These are phyloP conservation scores for Scolecobasidium constrictum DNA, from an alignment of 2,329 filamentous ascomycete species.

Conservation along the genomic window DNA sequence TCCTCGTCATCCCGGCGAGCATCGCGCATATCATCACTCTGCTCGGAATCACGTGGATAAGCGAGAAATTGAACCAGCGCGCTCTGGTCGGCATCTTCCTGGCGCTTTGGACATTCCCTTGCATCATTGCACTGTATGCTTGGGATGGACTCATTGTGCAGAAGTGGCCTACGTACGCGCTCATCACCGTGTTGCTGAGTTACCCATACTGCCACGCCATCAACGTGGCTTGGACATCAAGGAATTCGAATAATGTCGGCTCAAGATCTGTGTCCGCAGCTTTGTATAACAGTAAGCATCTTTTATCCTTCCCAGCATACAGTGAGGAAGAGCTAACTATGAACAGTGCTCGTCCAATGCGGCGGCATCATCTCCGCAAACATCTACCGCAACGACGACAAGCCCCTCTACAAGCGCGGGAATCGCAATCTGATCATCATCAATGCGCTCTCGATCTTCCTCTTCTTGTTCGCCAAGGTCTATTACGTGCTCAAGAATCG, in stretches of 20 bases:
- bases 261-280: slow-evolving; percentile 15
- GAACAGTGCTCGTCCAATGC: slow-evolving; percentile 17
- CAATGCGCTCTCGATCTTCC: slow-evolving; percentile 17
- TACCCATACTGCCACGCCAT: slow-evolving; percentile 43
- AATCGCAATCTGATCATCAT: slow-evolving; percentile 21
- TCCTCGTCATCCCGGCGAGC: slow-evolving; percentile 13
- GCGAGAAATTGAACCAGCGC: slow-evolving; percentile 35
- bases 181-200: slow-evolving; percentile 38
- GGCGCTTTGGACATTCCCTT: slow-evolving; percentile 50
- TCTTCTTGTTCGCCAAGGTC: slow-evolving; percentile 23
- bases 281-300: slow-evolving; percentile 16
- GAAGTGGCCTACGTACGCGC: slow-evolving; percentile 40
- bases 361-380: slow-evolving; percentile 17
- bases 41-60: slow-evolving; percentile 29
- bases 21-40: slow-evolving; percentile 12
- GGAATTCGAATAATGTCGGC: slow-evolving; percentile 13
- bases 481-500: slow-evolving; percentile 23
- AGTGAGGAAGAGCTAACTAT: neutral
- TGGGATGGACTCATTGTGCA: slow-evolving; percentile 33
- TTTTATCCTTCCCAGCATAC: neutral
- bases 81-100: slow-evolving; percentile 37
- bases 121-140: slow-evolving; percentile 40
- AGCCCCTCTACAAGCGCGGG: slow-evolving; percentile 15
- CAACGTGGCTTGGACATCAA: slow-evolving; percentile 32
- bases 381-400: slow-evolving; percentile 18